phyloP scores from a whole-genome alignment of 2,329 filamentous ascomycete species.

The Colletotrichum paranaense region DNA sequence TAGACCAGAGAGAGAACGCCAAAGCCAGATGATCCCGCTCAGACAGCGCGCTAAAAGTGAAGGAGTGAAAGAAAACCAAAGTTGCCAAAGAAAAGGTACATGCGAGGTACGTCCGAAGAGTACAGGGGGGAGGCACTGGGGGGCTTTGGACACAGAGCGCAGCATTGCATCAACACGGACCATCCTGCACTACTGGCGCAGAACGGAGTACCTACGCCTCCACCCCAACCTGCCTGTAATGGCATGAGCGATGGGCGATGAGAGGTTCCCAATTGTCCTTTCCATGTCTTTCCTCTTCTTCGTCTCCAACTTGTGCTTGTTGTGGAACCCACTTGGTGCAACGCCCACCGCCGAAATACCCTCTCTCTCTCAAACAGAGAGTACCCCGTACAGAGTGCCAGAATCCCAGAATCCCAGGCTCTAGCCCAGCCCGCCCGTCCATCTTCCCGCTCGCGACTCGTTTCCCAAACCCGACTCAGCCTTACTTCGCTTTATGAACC shows the following conservation, averaged over 20 bases:
- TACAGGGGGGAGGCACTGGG: neutral
- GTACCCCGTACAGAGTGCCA: too few species aligned
- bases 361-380: neutral
- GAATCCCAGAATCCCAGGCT: neutral
- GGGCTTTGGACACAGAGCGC: neutral
- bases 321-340: slow-evolving; percentile 23
- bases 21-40: slow-evolving; percentile 5
- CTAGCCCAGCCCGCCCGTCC: neutral
- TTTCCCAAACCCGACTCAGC: slow-evolving; percentile 15
- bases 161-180: slow-evolving; percentile 26
- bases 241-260: too few species aligned
- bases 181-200: neutral
- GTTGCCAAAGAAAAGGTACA: neutral
- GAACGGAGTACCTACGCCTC: neutral
- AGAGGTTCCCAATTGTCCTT: neutral
- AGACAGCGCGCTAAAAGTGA: slow-evolving; percentile 11
- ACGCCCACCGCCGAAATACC: slow-evolving; percentile 31
- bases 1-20: neutral
- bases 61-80: neutral
- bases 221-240: neutral
- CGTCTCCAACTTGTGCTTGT: neutral
- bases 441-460: slow-evolving; percentile 27
- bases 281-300: neutral
- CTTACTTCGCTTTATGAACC: slow-evolving; percentile 32
- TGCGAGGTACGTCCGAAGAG: neutral